Evolutionary conservation across 2,329 filamentous ascomycete genomes (phyloP), one percentile per base, ranked within the genome.

Genomic region (Claviceps cyperi): DNA sequence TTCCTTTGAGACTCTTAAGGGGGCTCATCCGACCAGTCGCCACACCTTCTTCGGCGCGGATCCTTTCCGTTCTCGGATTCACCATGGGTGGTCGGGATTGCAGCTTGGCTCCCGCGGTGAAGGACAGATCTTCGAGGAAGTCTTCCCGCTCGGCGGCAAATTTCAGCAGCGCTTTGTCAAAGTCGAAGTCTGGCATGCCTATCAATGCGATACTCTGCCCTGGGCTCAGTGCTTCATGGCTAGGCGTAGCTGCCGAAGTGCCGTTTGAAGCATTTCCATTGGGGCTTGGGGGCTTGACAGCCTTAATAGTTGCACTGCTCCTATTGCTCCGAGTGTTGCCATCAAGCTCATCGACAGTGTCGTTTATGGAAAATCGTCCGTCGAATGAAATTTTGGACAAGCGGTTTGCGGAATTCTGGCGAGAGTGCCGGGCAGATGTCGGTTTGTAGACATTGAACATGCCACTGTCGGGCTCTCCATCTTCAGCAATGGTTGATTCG

Each of bases 61-160:
- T 86, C 59, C 86, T 84, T 65, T 94, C 86, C 3, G 90, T 80
- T 58, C 86, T 81, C 35, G 88, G 81, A 57, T 87, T 83, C 32
- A 89, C 78, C 72, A 86, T 87, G 9, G 80, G 80, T 22, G 83
- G 80, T 51, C 82, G 73, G 51, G 77, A 70, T 57, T 85, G 78
- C 22, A 85, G 75, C 55, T 87, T 85, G 40, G 86, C 85, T 43
- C 90, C 89, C 21, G 90, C 88, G 56, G 79, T 87, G 64, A 97
- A 89, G 57, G 83, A 88, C 49, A 97, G 76, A 64, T 98, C 92
- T 55, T 94, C 87, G 48, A 97, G 72, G 60, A 98, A 98, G 53
- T 83, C 84, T 60, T 98, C 92, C 56, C 92, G 77, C 70, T 97
- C 91, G n/a, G 83, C 84, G 44, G 92, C 89, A 65, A 98, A 98